Conservation (phyloP, 1,139 yeast genomes). For the Candida neerlandica region DNA sequence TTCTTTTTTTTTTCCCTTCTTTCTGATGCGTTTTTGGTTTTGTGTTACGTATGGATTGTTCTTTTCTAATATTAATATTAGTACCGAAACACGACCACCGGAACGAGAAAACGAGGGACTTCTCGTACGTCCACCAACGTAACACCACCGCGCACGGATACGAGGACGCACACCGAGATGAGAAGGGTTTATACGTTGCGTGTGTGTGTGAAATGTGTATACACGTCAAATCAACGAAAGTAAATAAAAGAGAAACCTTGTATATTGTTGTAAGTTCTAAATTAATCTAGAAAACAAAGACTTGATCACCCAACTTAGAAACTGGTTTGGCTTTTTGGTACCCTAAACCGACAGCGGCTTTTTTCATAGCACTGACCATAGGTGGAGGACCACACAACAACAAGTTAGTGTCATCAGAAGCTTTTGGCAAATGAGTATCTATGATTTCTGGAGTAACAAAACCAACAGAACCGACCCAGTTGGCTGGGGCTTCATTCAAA, state of each 20-base stretch:
- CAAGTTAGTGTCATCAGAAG: conserved; percentile 64
- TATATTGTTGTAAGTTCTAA: too few species aligned
- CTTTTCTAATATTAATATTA: too few species aligned
- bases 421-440: conserved; percentile 56
- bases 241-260: neutral
- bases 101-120: too few species aligned
- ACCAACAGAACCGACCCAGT: conserved; percentile 59
- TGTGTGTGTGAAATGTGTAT: too few species aligned
- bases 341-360: conserved; percentile 77
- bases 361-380: conserved; percentile 80
- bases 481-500: conserved; percentile 63
- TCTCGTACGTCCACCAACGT: too few species aligned
- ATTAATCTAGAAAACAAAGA: conserved; percentile 67
- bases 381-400: conserved; percentile 95
- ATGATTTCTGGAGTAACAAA: conserved; percentile 74
- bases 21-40: neutral
- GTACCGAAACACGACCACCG: too few species aligned
- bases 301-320: conserved; percentile 90
- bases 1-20: neutral
- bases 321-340: conserved; percentile 88
- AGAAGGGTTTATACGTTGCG: too few species aligned
- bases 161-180: too few species aligned
- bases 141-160: too few species aligned
- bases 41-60: neutral
- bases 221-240: too few species aligned